phyloP scores from a whole-genome alignment of 2,329 filamentous ascomycete species.

The Verticillium zaregamsianum region DNA sequence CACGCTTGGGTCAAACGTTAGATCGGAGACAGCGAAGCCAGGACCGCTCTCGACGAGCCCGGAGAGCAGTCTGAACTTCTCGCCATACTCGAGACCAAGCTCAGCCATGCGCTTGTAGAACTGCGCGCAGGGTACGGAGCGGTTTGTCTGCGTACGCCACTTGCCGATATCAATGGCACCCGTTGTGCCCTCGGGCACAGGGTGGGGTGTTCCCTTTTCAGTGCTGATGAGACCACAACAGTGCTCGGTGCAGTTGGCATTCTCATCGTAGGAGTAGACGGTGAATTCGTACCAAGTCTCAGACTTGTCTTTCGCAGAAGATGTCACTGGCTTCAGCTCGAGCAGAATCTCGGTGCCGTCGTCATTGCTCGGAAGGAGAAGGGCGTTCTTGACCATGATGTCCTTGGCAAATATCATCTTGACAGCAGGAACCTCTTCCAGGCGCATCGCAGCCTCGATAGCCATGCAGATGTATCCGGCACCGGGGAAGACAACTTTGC shows the following conservation, averaged over 20 bases:
- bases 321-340: slow-evolving; percentile 16
- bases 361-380: slow-evolving; percentile 16
- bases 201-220: slow-evolving; percentile 10
- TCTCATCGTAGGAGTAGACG: slow-evolving; percentile 20
- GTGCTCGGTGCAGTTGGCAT: slow-evolving; percentile 17
- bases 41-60: slow-evolving; percentile 18
- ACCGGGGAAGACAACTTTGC: slow-evolving; percentile 24
- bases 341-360: slow-evolving; percentile 18
- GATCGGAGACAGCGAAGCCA: slow-evolving; percentile 14
- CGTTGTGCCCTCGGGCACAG: slow-evolving; percentile 8
- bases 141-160: slow-evolving; percentile 16
- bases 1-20: slow-evolving; percentile 14
- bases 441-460: slow-evolving; percentile 20
- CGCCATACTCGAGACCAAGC: slow-evolving; percentile 18
- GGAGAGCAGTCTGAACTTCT: slow-evolving; percentile 17
- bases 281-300: slow-evolving; percentile 20
- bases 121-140: slow-evolving; percentile 13
- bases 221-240: slow-evolving; percentile 16
- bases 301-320: slow-evolving; percentile 15
- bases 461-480: slow-evolving; percentile 28
- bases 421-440: slow-evolving; percentile 10
- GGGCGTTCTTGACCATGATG: slow-evolving; percentile 17
- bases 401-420: slow-evolving; percentile 15
- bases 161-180: slow-evolving; percentile 4
- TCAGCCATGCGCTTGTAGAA: slow-evolving; percentile 18